Base-by-base conservation (phyloP, 441 rosid genomes). In the Kokia cookei region DNA sequence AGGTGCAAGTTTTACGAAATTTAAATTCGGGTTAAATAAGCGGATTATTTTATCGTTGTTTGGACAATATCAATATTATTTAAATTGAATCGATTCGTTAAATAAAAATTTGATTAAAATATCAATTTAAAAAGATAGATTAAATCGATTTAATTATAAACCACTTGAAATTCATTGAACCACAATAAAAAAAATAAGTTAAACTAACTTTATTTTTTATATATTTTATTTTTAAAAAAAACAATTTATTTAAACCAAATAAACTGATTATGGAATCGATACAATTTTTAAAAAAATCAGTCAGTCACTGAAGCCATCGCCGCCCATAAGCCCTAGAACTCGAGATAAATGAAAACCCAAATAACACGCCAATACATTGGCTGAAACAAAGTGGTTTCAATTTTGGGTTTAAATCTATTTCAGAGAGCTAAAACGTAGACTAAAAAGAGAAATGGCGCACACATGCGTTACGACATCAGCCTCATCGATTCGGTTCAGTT, bases 381-480 rank as follows among this genome's bases (percentile, higher is more conserved):
- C 42, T 14, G 26, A 32, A 65, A 71, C 53, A 15, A 32, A 66
- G 42, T 17, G 24, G 27, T 55, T 60, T 53, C 2, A 7, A 19
- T 45, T 50, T 45, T 14, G 24, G 51, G 51, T 1, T 11, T 27
- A 29, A 65, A 15, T 3, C 54, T 60, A 26, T 10, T 37, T 50
- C 65, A 15, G 71, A 47, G 55, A 15, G 26, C 14, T 9, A 12
- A 22, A 19, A 54, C 11, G 5, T 51, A 9, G 10, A 42, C 11
- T 32, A 3, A 29, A 29, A 32, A 5, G 22, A 57, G 63, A 35
- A 78, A 91, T 92, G 98, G 93, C 96, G 51, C 92, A 82, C 73
- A 59, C 92, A 10, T 86, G 87, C 79, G 85, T 87, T 55, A 87
- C 91, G 54, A 84, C 93, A 17, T 82, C 93, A 48, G 79, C 92